Base-by-base conservation (phyloP, 305 asterid genomes). In the Fraxinus xanthoxyloides region DNA sequence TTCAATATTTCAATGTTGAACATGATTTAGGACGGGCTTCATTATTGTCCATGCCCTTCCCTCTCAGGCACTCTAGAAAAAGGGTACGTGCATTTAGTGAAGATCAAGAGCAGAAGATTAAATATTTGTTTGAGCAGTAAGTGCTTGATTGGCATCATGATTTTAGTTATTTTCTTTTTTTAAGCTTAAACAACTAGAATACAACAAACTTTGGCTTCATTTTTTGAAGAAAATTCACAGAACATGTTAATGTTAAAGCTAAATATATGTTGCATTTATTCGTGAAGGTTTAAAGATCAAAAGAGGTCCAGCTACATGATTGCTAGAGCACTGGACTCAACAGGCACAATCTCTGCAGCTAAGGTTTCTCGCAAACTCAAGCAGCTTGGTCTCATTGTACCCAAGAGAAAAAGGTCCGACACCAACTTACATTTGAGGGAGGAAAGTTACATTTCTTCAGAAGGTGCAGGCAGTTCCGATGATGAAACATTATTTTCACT, bases 281-380 rank as follows among this genome's bases (percentile, higher is more conserved):
- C 69, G 59, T 83, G 85, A 84, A 96, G 99, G 95, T 96, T 89
- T 83, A 94, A 94, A 89, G 94, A 88, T 90, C 92, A 93, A 13
- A 94, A 88, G 90, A 93, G 92, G 87, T 93, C 97, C 91, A 94
- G 92, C 89, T 87, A 88, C 89, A 82, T 93, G 98, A 94, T 96
- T 89, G 98, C 99, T 78, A 89, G 82, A 82, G 97, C 93, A 61
- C 89, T 96, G 87, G 99, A 94, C 83, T 79, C 86, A 75, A 89
- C 86, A 17, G 97, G 97, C 67, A 85, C 84, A 75, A 86, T 93
- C 79, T 87, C 98, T 46, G 89, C 98, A 4, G 88, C 91, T 77
- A 94, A 87, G 86, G 88, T 96, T 85, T 80, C 98, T 19, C 92
- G 91, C 86, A 96, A 93, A 87, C 97, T 96, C 83, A 96, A 92